A percentile compares a stretch with the other conserved stretches of the same genome.
Evolutionary conservation across 2,329 filamentous ascomycete species (phyloP).

Genomic region (Zymoseptoria ardabiliae): DNA sequence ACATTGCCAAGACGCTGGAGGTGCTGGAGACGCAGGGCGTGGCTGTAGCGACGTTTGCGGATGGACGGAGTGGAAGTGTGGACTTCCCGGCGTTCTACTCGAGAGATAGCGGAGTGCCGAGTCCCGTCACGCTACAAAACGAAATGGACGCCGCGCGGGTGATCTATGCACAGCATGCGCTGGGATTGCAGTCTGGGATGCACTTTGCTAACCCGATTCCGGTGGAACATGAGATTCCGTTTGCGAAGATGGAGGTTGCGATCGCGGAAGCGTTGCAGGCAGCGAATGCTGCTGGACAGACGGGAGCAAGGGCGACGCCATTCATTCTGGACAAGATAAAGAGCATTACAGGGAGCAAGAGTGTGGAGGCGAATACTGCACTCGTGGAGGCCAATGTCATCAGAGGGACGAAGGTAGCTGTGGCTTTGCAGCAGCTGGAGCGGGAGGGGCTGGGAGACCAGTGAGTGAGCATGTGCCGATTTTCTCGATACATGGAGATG

Average conservation of each 20-base stretch:
- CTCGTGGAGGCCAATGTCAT: constrained; percentile 61
- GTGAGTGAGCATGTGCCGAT: constrained; percentile 8
- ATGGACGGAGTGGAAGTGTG: constrained; percentile 63
- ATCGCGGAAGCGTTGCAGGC: constrained; percentile 63
- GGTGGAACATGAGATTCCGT: constrained; percentile 59
- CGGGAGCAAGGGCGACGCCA: constrained; percentile 74
- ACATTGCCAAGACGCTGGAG: constrained; percentile 84
- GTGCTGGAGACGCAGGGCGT: constrained; percentile 67
- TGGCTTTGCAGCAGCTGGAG: constrained; percentile 53
- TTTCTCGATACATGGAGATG: constrained; percentile 3
- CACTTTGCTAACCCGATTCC: constrained; percentile 88
- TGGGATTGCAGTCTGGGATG: constrained; percentile 70
- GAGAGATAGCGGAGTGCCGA: constrained; percentile 73
- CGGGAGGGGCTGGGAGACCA: constrained; percentile 11
- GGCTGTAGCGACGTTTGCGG: constrained; percentile 80
- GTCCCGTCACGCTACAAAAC: constrained; percentile 65
- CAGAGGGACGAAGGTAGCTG: constrained; percentile 57
- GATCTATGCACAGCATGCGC: constrained; percentile 66
- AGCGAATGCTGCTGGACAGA: constrained; percentile 56
- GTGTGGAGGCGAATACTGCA: constrained; percentile 66
- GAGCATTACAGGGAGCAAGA: constrained; percentile 65
- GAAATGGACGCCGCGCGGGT: constrained; percentile 85
- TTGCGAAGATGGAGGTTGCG: constrained; percentile 59
- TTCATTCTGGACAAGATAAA: constrained; percentile 74
- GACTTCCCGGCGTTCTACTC: constrained; percentile 94